Percentiles rank a stretch among this genome's conserved stretches.
phyloP scores from a whole-genome alignment of 108 stramenopile genomes.

The Nitzschia sp. region DNA sequence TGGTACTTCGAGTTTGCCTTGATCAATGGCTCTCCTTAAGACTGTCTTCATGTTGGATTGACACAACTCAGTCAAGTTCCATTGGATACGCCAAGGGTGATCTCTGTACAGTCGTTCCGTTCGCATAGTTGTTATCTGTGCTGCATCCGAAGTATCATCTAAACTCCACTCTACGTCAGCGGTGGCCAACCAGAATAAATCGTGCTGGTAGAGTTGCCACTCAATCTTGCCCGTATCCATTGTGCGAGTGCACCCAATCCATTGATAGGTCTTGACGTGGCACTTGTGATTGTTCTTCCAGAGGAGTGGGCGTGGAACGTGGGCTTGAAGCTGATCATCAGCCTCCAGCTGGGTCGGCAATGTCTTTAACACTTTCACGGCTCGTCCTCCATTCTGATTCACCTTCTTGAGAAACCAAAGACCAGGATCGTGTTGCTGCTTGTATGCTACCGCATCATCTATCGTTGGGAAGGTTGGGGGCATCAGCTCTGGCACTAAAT shows the following conservation, averaged over 20 bases:
- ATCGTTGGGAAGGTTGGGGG: constrained; percentile 41
- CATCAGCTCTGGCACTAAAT: constrained; percentile 38
- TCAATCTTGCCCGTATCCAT: not conserved
- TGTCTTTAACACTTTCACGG: constrained; percentile 24
- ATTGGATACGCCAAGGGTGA: constrained; percentile 29
- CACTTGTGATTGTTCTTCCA: constrained; percentile 38
- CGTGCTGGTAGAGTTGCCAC: constrained; percentile 43
- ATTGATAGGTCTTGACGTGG: constrained; percentile 48
- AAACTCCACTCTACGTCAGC: constrained; percentile 41
- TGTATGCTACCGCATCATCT: constrained; percentile 8
- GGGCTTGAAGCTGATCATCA: constrained; percentile 42
- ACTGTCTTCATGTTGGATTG: constrained; percentile 26
- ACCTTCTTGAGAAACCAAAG: constrained; percentile 58
- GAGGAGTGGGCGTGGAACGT: constrained; percentile 41
- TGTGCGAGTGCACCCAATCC: constrained; percentile 31
- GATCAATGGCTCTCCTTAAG: constrained; percentile 38
- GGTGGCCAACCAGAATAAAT: constrained; percentile 35
- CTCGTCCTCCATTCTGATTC: constrained; percentile 51
- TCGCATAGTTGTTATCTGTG: constrained; percentile 48
- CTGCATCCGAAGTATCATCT: constrained; percentile 28
- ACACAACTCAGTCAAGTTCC: constrained; percentile 17
- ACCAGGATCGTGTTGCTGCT: not conserved
- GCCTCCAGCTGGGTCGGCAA: constrained; percentile 16
- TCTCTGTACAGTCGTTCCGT: constrained; percentile 26
- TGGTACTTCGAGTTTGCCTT: constrained; percentile 34